Conservation (phyloP, 345 rosid genomes). For the Salix koriyanagi region DNA sequence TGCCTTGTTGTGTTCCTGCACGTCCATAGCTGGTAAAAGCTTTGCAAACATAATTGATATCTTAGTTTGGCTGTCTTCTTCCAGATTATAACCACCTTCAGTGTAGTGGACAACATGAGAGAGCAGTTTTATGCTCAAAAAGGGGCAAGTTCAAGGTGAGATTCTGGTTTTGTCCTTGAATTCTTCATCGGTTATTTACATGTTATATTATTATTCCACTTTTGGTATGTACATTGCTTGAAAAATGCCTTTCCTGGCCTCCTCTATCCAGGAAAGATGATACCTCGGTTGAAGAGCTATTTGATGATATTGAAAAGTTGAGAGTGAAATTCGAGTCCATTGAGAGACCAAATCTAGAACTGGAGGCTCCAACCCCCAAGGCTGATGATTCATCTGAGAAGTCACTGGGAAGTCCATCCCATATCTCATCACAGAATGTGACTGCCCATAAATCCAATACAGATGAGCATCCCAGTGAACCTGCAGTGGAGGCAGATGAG, state of each 20-base stretch:
- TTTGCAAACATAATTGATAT: not conserved
- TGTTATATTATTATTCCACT: not conserved
- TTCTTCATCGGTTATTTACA: not conserved
- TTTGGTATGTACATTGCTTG: not conserved
- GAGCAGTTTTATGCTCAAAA: slow-evolving; percentile 65
- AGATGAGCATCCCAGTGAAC: slow-evolving; percentile 28
- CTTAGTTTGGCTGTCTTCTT: slow-evolving; percentile 8
- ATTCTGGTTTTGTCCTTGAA: not conserved
- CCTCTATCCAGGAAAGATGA: slow-evolving; percentile 62
- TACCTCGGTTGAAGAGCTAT: slow-evolving; percentile 53
- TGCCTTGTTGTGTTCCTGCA: not conserved
- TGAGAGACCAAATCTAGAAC: slow-evolving; percentile 75
- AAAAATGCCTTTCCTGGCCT: not conserved
- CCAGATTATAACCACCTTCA: slow-evolving; percentile 86
- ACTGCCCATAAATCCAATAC: slow-evolving; percentile 27
- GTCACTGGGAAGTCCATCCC: slow-evolving; percentile 21
- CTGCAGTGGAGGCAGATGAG: slow-evolving; percentile 27
- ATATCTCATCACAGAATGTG: slow-evolving; percentile 8
- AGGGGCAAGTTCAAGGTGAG: slow-evolving; percentile 53
- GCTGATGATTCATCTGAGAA: slow-evolving; percentile 35
- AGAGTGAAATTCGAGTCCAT: slow-evolving; percentile 72
- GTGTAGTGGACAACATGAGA: slow-evolving; percentile 87
- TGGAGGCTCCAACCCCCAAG: slow-evolving; percentile 55
- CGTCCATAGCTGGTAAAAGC: not conserved
- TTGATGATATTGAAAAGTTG: slow-evolving; percentile 69